These are phyloP conservation scores for Uronychia setigera DNA, from an alignment of 73 alveolate genomes.

Conservation along the genomic window DNA sequence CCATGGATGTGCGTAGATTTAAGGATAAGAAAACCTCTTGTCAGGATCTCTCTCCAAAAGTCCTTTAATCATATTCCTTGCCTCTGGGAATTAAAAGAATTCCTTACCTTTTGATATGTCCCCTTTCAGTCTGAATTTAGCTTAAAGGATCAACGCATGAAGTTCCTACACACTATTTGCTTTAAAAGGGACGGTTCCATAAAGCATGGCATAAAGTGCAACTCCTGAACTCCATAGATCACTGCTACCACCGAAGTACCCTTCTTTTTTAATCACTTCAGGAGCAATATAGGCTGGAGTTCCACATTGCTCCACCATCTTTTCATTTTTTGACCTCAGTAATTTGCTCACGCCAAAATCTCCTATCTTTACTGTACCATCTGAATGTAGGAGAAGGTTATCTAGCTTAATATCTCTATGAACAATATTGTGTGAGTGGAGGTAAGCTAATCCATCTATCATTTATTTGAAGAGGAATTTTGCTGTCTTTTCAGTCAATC, in stretches of 20 bases:
- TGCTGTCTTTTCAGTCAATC: slow-evolving; percentile 82
- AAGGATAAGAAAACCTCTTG: slow-evolving; percentile 60
- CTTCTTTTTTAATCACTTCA: slow-evolving; percentile 62
- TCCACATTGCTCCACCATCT: slow-evolving; percentile 71
- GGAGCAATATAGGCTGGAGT: slow-evolving; percentile 82
- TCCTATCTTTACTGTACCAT: slow-evolving; percentile 35
- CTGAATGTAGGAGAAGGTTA: slow-evolving; percentile 16
- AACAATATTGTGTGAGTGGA: slow-evolving; percentile 75
- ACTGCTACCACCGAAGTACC: slow-evolving; percentile 62
- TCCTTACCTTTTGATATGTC: slow-evolving; percentile 48
- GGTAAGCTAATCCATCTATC: slow-evolving; percentile 81
- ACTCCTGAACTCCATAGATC: slow-evolving; percentile 76
- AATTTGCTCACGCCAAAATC: slow-evolving; percentile 34
- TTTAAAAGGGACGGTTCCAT: slow-evolving; percentile 76
- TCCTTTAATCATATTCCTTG: slow-evolving; percentile 66
- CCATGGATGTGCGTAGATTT: slow-evolving; percentile 76
- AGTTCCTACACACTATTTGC: slow-evolving; percentile 59
- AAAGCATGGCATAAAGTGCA: slow-evolving; percentile 68
- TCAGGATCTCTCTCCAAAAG: slow-evolving; percentile 66
- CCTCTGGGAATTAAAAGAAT: neutral
- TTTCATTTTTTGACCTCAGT: slow-evolving; percentile 24
- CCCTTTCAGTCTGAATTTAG: slow-evolving; percentile 34
- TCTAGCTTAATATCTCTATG: slow-evolving; percentile 34
- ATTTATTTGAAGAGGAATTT: slow-evolving; percentile 85
- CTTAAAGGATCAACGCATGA: slow-evolving; percentile 62